A percentile compares a stretch with the other conserved stretches of the same genome.
These are phyloP conservation scores for Plectosphaerella sp. DNA, from an alignment of 2,329 filamentous ascomycete genomes.

Conservation along the genomic window DNA sequence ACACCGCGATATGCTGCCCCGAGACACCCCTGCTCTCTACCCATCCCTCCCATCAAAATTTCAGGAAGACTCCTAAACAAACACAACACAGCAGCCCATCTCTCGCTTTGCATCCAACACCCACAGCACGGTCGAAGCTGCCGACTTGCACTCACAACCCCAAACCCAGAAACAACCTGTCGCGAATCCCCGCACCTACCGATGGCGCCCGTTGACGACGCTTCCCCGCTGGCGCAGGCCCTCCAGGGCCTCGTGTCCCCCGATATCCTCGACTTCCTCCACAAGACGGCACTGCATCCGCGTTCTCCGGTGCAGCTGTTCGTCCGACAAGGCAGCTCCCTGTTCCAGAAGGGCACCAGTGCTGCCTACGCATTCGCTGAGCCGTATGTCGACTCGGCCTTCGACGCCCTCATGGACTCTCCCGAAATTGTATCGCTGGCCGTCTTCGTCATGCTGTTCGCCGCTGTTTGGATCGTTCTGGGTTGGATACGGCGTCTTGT, in stretches of 20 bases:
- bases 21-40: too few relatives aligned
- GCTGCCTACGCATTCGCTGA: slow-evolving; percentile 35
- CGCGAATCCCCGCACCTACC: slow-evolving; percentile 1
- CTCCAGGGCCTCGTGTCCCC: slow-evolving; percentile 39
- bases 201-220: slow-evolving; percentile 18
- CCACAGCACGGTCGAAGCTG: neutral
- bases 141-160: neutral
- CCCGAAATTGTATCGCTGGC: slow-evolving; percentile 39
- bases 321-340: slow-evolving; percentile 25
- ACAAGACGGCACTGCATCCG: slow-evolving; percentile 43
- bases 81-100: too few relatives aligned
- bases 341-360: slow-evolving; percentile 21
- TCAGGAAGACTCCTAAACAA: too few relatives aligned
- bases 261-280: slow-evolving; percentile 36
- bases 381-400: slow-evolving; percentile 35
- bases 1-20: too few relatives aligned
- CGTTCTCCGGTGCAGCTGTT: slow-evolving; percentile 38
- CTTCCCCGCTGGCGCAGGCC: slow-evolving; percentile 24
- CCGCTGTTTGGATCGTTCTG: slow-evolving; percentile 61
- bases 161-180: neutral
- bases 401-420: slow-evolving; percentile 28
- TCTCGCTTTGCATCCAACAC: neutral
- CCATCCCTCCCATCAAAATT: too few relatives aligned
- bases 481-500: slow-evolving; percentile 68
- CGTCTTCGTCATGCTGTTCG: slow-evolving; percentile 48